Evolutionary conservation across 1,284 basidiomycete genomes (phyloP), one percentile per base, ranked within the genome.

Genomic region (Trichosporon sp.): DNA sequence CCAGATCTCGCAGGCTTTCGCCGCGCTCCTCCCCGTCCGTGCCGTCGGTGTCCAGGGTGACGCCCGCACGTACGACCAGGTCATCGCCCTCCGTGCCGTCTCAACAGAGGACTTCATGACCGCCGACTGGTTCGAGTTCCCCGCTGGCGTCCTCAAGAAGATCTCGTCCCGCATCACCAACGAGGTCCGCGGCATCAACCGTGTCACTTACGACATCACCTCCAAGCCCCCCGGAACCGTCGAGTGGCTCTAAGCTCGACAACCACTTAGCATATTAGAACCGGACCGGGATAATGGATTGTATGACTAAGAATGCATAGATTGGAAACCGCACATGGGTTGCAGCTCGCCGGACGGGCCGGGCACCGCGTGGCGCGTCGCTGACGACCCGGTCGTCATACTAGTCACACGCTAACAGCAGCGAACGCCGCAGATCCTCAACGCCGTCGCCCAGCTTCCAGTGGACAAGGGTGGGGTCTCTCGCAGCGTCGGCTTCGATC

Each of bases 31-130:
- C n/a, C 96, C 96, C 26, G 96, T 99, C 63, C 91, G 91, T 77
- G 96, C 96, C 2, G 97, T 99, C 59, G 96, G 97, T 75, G 97
- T 99, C 21, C 96, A 97, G 90, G 97, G 97, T 54, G 97, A 99
- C 84, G 90, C 90, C 80, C 88, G 97, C 81, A 99, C 97, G 12
- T 99, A 99, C 80, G 96, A 99, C 80, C 96, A 98, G 87, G 92
- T 91, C 66, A 80, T 96, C 73, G 92, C 92, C 1, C 86, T 98
- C 67, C 89, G 95, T 70, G 95, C 95, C 31, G 95, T 98, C 16
- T 91, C 92, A 79, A 91, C 93, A 14, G 94, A 97, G 82, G 95
- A 97, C 84, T 97, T 97, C 81, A 98, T 97, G 95, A 97, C 95
- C 8, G 95, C 95, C 40, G 94, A 97, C 83, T 97, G 95, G 92